Base-by-base conservation (phyloP, 768 basidiomycete species). In the Leucocoprinus sp. region DNA sequence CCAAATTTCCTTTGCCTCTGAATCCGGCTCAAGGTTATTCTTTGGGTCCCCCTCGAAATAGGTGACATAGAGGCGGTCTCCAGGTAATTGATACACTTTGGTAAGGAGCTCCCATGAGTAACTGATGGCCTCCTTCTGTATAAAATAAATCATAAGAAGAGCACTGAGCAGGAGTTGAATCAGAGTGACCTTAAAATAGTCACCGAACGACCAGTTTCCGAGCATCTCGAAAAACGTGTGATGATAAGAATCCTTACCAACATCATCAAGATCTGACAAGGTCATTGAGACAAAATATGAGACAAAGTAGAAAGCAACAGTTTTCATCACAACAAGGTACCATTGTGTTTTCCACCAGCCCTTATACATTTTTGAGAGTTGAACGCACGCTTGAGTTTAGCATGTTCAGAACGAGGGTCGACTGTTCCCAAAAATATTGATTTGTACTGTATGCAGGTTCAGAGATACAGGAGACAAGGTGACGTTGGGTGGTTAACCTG, bases 181-280 rank as follows among this genome's bases (percentile, higher is more conserved):
- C 17, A n/a, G 34, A 55, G 62, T 36, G 42, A 80, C 93, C 80
- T 99, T 99, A 81, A 99, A 99, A 70, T 99, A 99, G 64, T 99
- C 93, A 0, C 96, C 96, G 55, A 98, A 99, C 3, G 93, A 97
- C 96, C 96, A 99, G 64, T 99, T 99, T 29, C 96, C 96, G 52
- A 99, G 67, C 96, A 99, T 99, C 67, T 99, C 96, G 58, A 99
- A 99, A 68, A 95, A 93, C 1, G 91, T 96, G 59, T 95, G 88
- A 58, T 97, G 95, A 63, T 97, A 97, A 2, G 92, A 93, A 61
- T 97, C 96, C 65, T 93, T 95, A 29, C 96, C 96, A 48, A 99
- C 96, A 65, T 99, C 96, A 60, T 99, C 96, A 48, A 99, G 75
- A 65, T 99, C 96, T 98, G 37, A 11, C 27, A 24, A 26, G 12